phyloP scores from a whole-genome alignment of 176 grass and related monocot species.

The Panicum miliaceum region DNA sequence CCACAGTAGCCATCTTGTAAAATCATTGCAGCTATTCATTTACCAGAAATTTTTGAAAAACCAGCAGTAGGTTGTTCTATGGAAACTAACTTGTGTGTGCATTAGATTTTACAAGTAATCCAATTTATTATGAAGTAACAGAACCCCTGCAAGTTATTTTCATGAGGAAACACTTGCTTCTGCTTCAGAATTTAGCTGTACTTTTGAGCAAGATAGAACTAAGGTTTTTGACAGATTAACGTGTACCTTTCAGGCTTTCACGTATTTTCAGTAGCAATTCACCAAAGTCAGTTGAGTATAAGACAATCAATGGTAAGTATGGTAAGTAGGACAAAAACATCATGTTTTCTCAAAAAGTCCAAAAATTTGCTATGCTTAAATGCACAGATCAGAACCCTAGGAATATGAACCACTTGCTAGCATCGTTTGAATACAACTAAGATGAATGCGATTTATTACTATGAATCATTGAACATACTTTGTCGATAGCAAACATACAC shows the following conservation, averaged over 20 bases:
- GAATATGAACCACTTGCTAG: background rate
- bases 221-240: background rate
- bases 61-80: background rate
- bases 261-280: background rate
- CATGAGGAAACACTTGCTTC: background rate
- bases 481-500: background rate
- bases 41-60: background rate
- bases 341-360: background rate
- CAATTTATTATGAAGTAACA: background rate
- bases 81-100: background rate
- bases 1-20: background rate
- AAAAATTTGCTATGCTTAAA: background rate
- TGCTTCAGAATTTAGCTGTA: slow-evolving; percentile 21
- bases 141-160: background rate
- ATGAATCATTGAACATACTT: background rate
- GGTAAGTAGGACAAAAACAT: background rate
- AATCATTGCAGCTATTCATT: background rate
- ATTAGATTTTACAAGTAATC: background rate
- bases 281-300: background rate
- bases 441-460: background rate
- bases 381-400: background rate
- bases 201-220: background rate
- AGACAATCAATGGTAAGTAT: background rate
- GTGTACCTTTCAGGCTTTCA: background rate
- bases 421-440: background rate